These are phyloP conservation scores for Cordyceps javanica DNA, from an alignment of 2,329 filamentous ascomycete genomes.

Conservation along the genomic window DNA sequence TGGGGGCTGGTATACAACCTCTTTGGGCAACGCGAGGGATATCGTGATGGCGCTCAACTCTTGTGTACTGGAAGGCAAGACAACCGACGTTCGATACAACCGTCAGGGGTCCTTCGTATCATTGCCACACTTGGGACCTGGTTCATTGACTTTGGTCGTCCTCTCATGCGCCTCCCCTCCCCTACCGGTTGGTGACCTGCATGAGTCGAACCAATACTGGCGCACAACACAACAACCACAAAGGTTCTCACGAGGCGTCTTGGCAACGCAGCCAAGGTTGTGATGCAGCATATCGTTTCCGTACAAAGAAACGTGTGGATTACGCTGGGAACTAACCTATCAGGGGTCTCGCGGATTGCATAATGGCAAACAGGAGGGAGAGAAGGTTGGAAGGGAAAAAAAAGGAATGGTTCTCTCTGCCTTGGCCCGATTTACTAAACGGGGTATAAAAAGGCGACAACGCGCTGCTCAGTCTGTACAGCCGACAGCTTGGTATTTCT, in stretches of 20 bases:
- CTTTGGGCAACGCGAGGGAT: not conserved
- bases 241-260: conserved; percentile 14
- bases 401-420: no score
- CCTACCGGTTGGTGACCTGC: not conserved
- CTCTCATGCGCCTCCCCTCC: not conserved
- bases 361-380: no score
- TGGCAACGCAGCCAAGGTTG: conserved; percentile 1
- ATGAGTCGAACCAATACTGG: not conserved
- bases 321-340: not conserved
- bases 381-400: no score
- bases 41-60: no score
- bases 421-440: no score
- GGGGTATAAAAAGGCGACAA: no score
- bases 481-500: not conserved
- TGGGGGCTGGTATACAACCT: not conserved
- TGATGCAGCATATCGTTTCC: not conserved
- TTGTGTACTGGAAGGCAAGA: no score
- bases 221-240: conserved; percentile 5
- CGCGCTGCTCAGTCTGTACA: no score
- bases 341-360: not conserved
- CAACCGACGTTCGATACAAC: no score
- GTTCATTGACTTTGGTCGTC: not conserved
- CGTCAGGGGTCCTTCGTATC: no score
- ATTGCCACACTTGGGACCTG: no score
- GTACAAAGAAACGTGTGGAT: not conserved